These are phyloP conservation scores for Spathaspora boniae DNA, from an alignment of 805 yeast genomes.

Conservation along the genomic window DNA sequence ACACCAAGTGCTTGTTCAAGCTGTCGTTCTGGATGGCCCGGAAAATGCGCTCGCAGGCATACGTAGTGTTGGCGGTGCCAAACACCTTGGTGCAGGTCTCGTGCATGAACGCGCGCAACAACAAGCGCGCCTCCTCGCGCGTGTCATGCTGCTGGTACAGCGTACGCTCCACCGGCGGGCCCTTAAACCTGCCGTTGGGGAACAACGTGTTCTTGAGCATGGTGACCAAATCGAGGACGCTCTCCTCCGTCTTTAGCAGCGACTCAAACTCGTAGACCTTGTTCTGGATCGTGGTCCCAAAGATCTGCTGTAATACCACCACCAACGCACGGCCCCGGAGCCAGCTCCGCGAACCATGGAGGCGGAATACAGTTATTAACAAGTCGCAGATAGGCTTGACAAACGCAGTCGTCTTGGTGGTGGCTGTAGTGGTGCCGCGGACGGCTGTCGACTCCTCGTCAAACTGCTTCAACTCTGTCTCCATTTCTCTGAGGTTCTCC, in stretches of 20 bases:
- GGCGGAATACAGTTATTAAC: constrained; percentile 64
- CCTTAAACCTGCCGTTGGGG: constrained; percentile 49
- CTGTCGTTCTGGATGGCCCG: constrained; percentile 70
- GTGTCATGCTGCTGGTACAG: constrained; percentile 49
- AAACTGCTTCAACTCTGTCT: constrained; percentile 49
- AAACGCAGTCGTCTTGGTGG: constrained; percentile 33
- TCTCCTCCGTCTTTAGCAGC: constrained; percentile 38
- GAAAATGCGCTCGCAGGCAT: constrained; percentile 60
- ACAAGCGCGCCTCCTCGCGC: constrained; percentile 53
- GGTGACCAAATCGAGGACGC: constrained; percentile 35
- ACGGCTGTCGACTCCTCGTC: constrained; percentile 37
- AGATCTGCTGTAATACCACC: constrained; percentile 74
- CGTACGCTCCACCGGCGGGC: constrained; percentile 45
- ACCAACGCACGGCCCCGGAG: constrained; percentile 80
- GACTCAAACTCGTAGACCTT: constrained; percentile 45
- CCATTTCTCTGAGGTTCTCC: constrained; percentile 45
- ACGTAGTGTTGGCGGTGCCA: constrained; percentile 60
- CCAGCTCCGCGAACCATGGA: constrained; percentile 68
- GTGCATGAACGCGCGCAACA: constrained; percentile 54
- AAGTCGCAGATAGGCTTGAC: constrained; percentile 81
- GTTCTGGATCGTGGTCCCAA: constrained; percentile 86
- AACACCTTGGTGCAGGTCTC: constrained; percentile 72
- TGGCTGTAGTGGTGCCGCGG: no score
- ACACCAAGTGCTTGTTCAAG: constrained; percentile 61
- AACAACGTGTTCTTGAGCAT: constrained; percentile 26